Evolutionary conservation across 371 early-diverging fungal species (phyloP).

Genomic region (Phascolomyces articulosus): DNA sequence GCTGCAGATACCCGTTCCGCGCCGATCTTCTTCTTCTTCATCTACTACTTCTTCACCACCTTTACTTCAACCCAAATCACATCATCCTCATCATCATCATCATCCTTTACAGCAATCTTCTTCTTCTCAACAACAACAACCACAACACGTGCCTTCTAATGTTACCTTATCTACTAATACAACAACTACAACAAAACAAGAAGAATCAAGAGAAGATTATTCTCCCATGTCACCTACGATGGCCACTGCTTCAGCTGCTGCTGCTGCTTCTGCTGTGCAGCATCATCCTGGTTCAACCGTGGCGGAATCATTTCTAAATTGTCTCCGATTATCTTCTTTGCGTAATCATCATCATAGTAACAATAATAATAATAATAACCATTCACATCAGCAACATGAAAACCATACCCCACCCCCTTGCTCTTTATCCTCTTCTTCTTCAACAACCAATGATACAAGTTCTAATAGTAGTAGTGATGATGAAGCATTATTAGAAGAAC

Average conservation of each 20-base stretch:
- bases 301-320: constrained; percentile 33
- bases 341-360: not conserved
- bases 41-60: constrained; percentile 13
- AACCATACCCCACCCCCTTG: constrained; percentile 15
- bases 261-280: constrained; percentile 27
- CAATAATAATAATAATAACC: not conserved
- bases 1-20: constrained; percentile 25
- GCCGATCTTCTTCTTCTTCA: constrained; percentile 14
- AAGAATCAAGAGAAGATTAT: not conserved
- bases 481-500: constrained; percentile 13
- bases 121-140: not conserved
- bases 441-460: constrained; percentile 12
- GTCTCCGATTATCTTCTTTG: constrained; percentile 16
- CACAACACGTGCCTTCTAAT: no score
- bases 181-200: not conserved
- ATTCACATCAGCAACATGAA: no score
- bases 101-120: not conserved
- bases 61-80: not conserved
- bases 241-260: constrained; percentile 32
- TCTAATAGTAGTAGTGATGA: constrained; percentile 9
- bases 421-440: constrained; percentile 9
- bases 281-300: constrained; percentile 35
- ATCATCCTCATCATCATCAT: not conserved
- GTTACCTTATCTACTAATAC: no score
- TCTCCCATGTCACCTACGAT: constrained; percentile 31